Evolutionary conservation across 805 yeast species (phyloP), one percentile per base, ranked within the genome.

Genomic region (Yarrowia phangngaensis): DNA sequence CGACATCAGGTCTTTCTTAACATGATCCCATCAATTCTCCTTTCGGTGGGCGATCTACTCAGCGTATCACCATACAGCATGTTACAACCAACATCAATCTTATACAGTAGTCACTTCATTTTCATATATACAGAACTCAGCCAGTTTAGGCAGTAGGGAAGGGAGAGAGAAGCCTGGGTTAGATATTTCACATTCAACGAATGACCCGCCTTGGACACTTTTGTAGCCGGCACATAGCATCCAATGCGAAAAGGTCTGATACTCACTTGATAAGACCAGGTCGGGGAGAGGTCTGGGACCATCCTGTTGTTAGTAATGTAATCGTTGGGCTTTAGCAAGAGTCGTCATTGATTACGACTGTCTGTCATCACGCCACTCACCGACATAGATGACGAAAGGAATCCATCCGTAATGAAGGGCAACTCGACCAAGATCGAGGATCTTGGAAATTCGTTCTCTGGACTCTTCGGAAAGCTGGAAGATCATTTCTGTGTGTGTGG

Each of bases 371-470:
- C 11, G 23, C 5, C n/a, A 54, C 60, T 19, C 50, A 56, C 67
- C 98, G 59, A 92, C 72, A 73, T 92, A 92, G 63, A 92, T 73
- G 56, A 92, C 82, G 64, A 92, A 84, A 51, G 98, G 98, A 60
- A 92, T 82, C 86, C 95, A 92, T 36, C 97, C 97, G 69, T 88
- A 92, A 70, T 94, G 98, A 52, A 90, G 84, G 61, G 83, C 75
- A 47, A 86, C 84, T 64, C 87, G 85, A 56, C 95, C 80, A 59
- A 86, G 73, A 59, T 84, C 94, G 58, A 88, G 70, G 55, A 89
- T 70, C 66, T 82, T 86, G 65, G 81, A 70, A 67, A 92, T 77
- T 71, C 97, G 87, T 72, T 92, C 98, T 38, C 45, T 27, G 32
- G 45, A 38, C 45, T 38, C 45, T 38, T 38, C 45, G 45, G 45